Conservation (phyloP, 179 eudicot genomes). For the Patellifolia procumbens region DNA sequence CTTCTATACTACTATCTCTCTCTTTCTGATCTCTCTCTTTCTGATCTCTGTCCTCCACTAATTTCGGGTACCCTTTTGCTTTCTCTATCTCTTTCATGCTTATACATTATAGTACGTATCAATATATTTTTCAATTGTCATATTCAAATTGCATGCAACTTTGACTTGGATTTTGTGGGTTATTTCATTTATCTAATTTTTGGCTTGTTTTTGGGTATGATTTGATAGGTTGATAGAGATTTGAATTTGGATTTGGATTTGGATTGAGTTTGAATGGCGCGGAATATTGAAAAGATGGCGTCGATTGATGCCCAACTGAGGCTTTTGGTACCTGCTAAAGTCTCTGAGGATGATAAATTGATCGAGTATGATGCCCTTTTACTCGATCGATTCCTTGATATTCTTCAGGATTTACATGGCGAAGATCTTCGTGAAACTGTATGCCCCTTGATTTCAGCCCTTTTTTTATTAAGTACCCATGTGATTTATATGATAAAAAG, state of each 20-base stretch:
- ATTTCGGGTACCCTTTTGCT: conserved; percentile 14
- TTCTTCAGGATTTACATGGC: conserved; percentile 89
- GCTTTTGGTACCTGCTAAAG: conserved; percentile 68
- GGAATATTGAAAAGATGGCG: conserved; percentile 68
- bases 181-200: not conserved
- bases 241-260: not conserved
- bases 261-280: conserved; percentile 16
- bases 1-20: too few species aligned
- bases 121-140: conserved; percentile 6
- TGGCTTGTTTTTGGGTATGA: not conserved
- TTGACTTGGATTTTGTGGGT: not conserved
- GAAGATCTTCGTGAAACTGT: conserved; percentile 87
- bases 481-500: not conserved
- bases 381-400: conserved; percentile 84
- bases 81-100: not conserved
- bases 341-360: conserved; percentile 92
- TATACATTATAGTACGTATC: not conserved
- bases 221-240: conserved; percentile 13
- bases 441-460: not conserved
- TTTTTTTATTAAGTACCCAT: not conserved
- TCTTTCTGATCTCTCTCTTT: conserved; percentile 11
- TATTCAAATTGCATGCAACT: not conserved
- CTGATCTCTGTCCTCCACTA: conserved; percentile 3
- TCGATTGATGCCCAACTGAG: conserved; percentile 91
- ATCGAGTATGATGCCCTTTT: conserved; percentile 91